Evolutionary conservation across 768 basidiomycete genomes (phyloP).

Genomic region (Fistulinella prunicolor): DNA sequence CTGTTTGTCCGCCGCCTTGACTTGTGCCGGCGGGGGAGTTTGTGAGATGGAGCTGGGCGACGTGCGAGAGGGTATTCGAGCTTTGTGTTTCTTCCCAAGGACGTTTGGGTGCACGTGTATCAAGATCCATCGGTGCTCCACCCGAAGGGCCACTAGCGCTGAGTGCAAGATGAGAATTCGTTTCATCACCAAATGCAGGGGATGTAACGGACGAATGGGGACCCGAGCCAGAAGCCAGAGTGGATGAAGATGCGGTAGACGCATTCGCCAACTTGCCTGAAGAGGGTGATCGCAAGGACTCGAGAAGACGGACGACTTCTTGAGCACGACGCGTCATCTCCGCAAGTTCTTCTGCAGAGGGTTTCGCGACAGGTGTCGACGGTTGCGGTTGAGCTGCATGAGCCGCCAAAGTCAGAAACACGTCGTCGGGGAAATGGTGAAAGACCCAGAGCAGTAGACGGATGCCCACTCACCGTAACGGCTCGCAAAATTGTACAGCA

Average conservation of each 20-base stretch:
- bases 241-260: conserved; percentile 13
- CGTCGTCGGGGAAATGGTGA: background rate
- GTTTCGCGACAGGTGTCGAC: conserved; percentile 48
- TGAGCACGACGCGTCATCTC: conserved; percentile 70
- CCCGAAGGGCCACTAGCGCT: conserved; percentile 20
- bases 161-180: conserved; percentile 31
- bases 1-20: conserved; percentile 22
- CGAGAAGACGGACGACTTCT: conserved; percentile 65
- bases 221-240: conserved; percentile 4
- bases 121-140: conserved; percentile 24
- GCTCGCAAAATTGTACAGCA: conserved; percentile 61
- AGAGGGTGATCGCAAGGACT: conserved; percentile 33
- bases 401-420: conserved; percentile 3
- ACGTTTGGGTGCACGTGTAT: conserved; percentile 61
- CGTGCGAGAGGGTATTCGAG: conserved; percentile 17
- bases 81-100: conserved; percentile 67
- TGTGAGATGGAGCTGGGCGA: conserved; percentile 25
- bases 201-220: conserved; percentile 20
- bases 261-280: conserved; percentile 19
- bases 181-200: conserved; percentile 20
- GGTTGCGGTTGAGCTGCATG: conserved; percentile 38
- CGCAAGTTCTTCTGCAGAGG: conserved; percentile 51
- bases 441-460: too few species aligned
- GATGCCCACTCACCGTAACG: conserved; percentile 54
- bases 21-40: conserved; percentile 9